Base-by-base conservation (phyloP, 2,329 filamentous ascomycete genomes). In the Trichoderma sp. region DNA sequence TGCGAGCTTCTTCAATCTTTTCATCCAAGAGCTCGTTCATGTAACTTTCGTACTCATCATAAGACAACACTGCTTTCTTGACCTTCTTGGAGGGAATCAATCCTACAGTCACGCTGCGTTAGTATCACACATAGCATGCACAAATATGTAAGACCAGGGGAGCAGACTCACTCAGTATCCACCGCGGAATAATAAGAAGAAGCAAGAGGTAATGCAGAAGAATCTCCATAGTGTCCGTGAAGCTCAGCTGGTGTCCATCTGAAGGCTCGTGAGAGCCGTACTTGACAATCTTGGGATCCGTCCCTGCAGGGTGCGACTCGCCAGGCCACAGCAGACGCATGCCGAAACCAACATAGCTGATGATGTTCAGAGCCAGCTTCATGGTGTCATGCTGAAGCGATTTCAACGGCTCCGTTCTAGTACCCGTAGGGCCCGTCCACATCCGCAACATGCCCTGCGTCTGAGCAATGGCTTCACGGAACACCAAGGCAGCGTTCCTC, bases 261-360 rank as follows among this genome's bases (percentile, higher is more conserved):
- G 86, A 83, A 33, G 87, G 84, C 18, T 86, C 80, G 12, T 85
- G 83, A 59, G 85, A 86, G 64, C 85, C 85, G 75, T 88, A 90
- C 79, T 89, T 89, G 64, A 83, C 84, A 77, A 87, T 81, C 68
- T 84, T 84, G n/a, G 84, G 82, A 65, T 89, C 86, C 11, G 82
- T 81, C 24, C 85, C 85, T 3, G 82, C 79, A 0, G 86, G 85
- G 24, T 87, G 81, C 62, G 86, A 83, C 83, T 94, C 89, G 33
- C 92, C 91, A 1, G 93, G 90, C 90, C 90, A 92, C 16, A 89
- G 80, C 77, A 92, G 82, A 24, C 84, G 85, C 73, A 92, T 83
- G 5, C 93, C 93, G 80, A 95, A 95, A 0, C 93, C 94, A 73
- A 94, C 92, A 76, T 91, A 91, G 77, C 91, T 84, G 73, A 90